Conservation (phyloP, 139 green algal species). For the Chlorella ohadii region DNA sequence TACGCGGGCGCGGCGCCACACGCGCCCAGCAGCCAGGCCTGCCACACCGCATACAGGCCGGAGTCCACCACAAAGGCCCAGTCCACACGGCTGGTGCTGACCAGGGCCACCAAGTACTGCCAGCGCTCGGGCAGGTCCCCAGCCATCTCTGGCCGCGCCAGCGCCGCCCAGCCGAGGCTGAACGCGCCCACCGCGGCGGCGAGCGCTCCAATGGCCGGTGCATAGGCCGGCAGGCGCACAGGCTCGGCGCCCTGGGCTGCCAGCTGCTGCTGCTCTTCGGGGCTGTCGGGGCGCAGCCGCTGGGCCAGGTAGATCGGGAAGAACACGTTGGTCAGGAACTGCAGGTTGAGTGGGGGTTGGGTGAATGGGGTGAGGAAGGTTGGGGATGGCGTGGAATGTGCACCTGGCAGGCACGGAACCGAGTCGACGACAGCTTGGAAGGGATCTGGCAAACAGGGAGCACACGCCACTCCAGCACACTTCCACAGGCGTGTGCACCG, state of each 20-base stretch:
- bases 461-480: too few species aligned
- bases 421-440: too few species aligned
- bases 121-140: constrained; percentile 62
- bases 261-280: neutral
- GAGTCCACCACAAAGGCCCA: constrained; percentile 87
- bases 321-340: constrained; percentile 88
- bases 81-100: constrained; percentile 69
- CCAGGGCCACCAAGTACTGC: constrained; percentile 51
- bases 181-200: constrained; percentile 57
- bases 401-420: too few species aligned
- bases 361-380: neutral
- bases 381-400: neutral
- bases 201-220: constrained; percentile 30
- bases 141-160: constrained; percentile 71
- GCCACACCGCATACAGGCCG: constrained; percentile 80
- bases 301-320: constrained; percentile 83
- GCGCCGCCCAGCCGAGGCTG: constrained; percentile 71
- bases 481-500: too few species aligned
- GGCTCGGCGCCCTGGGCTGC: neutral
- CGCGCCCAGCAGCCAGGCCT: constrained; percentile 70
- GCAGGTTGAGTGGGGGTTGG: neutral
- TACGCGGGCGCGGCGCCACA: constrained; percentile 51
- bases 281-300: constrained; percentile 53
- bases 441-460: too few species aligned
- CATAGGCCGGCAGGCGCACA: constrained; percentile 38